Evolutionary conservation across 2,329 filamentous ascomycete genomes (phyloP).

Genomic region (Phyllosticta capitalensis): DNA sequence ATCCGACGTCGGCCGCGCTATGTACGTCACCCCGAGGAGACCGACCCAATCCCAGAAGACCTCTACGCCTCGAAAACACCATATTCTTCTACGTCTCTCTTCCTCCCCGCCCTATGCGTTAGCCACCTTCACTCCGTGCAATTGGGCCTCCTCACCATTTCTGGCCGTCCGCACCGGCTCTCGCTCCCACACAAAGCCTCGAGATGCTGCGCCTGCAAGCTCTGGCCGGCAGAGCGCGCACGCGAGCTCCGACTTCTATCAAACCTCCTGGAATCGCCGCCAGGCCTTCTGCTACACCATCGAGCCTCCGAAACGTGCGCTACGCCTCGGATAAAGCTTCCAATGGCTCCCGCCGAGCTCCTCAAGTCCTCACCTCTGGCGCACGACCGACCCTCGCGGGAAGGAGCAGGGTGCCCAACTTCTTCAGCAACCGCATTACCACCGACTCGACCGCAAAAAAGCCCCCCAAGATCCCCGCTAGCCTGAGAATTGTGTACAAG

Average conservation of each 20-base stretch:
- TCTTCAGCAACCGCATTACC: slow-evolving; percentile 17
- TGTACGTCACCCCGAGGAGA: neutral
- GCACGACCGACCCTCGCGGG: neutral
- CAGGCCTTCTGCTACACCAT: neutral
- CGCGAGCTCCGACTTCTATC: neutral
- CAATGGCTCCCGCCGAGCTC: neutral
- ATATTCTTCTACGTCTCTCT: neutral
- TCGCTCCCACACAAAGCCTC: neutral
- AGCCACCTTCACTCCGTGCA: neutral
- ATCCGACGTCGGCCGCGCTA: neutral
- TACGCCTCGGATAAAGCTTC: neutral
- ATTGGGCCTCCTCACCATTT: neutral
- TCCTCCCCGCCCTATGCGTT: neutral
- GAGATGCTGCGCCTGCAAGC: slow-evolving; percentile 10
- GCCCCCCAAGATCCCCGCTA: slow-evolving; percentile 21
- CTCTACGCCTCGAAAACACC: neutral
- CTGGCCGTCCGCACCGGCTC: neutral
- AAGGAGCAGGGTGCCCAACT: neutral
- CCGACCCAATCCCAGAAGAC: neutral
- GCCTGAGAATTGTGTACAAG: slow-evolving; percentile 53
- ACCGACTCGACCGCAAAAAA: slow-evolving; percentile 17
- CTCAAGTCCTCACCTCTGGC: neutral
- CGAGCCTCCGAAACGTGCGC: neutral
- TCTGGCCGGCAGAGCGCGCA: slow-evolving; percentile 5
- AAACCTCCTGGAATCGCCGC: neutral